These are phyloP conservation scores for Xylaria intraflava DNA, from an alignment of 495 filamentous ascomycete genomes.

Conservation along the genomic window DNA sequence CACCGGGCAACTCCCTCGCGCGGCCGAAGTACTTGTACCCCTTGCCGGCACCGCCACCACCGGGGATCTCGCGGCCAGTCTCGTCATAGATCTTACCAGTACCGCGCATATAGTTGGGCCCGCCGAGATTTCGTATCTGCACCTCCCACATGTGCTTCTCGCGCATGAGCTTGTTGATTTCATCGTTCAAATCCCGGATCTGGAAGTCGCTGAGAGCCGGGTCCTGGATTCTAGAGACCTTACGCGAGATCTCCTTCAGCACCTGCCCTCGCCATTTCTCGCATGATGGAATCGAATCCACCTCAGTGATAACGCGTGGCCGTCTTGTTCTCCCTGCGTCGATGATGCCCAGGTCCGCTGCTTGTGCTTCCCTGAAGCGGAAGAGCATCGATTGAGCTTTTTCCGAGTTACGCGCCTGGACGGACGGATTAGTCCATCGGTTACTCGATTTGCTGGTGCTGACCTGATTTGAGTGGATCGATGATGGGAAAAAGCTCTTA, in stretches of 20 bases:
- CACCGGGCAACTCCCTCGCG: constrained; percentile 83
- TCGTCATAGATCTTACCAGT: constrained; percentile 84
- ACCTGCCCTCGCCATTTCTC: constrained; percentile 99
- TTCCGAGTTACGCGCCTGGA: constrained; percentile 71
- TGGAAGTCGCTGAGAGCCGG: constrained; percentile 83
- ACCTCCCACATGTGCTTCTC: constrained; percentile 99
- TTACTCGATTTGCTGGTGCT: not conserved
- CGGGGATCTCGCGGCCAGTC: constrained; percentile 82
- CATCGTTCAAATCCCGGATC: constrained; percentile 96
- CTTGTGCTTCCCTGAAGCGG: constrained; percentile 97
- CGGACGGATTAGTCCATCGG: constrained; percentile 2
- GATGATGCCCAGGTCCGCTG: constrained; percentile 91
- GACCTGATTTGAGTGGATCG: no score
- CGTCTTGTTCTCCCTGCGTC: constrained; percentile 85
- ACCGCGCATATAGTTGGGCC: constrained; percentile 96
- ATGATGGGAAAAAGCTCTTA: constrained; percentile 4
- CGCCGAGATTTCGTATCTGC: constrained; percentile 88
- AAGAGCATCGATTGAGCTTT: constrained; percentile 99
- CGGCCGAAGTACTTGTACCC: constrained; percentile 91
- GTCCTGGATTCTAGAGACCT: constrained; percentile 93
- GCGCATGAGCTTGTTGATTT: constrained; percentile 98
- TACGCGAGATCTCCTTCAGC: constrained; percentile 93
- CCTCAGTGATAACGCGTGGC: constrained; percentile 79
- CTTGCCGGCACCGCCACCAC: constrained; percentile 57
- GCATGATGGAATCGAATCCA: constrained; percentile 76